Conservation (phyloP, 305 asterid genomes). For the Fraxinus sp. region DNA sequence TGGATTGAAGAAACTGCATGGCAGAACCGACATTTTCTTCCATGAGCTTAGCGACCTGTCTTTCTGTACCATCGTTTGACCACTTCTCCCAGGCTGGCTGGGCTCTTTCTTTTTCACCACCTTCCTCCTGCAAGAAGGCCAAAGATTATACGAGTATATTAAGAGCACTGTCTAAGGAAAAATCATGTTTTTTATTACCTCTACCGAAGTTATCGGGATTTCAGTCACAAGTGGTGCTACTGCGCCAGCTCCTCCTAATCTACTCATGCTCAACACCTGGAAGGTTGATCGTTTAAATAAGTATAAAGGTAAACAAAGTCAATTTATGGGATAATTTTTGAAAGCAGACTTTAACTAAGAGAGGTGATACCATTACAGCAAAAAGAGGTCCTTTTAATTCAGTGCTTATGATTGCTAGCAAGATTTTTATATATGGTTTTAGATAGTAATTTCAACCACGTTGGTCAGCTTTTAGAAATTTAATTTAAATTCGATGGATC, state of each 20-base stretch:
- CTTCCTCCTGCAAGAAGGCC: constrained; percentile 41
- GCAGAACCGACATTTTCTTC: constrained; percentile 61
- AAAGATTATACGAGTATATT: background rate
- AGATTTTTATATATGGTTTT: background rate
- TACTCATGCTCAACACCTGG: constrained; percentile 98
- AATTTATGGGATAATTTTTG: constrained; percentile 7
- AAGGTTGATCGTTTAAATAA: background rate
- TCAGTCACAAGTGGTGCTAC: constrained; percentile 96
- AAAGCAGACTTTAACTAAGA: constrained; percentile 12
- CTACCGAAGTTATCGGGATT: constrained; percentile 69
- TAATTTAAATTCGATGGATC: background rate
- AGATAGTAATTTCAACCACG: background rate
- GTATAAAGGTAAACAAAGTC: constrained; percentile 9
- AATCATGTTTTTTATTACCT: constrained; percentile 47
- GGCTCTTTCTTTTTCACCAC: constrained; percentile 45
- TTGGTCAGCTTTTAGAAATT: background rate
- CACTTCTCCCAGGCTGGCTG: constrained; percentile 63
- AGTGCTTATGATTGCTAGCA: constrained; percentile 5
- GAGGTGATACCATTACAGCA: background rate
- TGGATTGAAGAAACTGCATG: constrained; percentile 58
- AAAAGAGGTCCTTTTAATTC: constrained; percentile 6
- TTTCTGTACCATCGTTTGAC: constrained; percentile 58
- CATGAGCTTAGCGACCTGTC: constrained; percentile 58
- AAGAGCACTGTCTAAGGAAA: background rate
- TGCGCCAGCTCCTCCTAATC: constrained; percentile 96